Conservation (phyloP, 2,329 filamentous ascomycete genomes). For the Beauveria sp. region DNA sequence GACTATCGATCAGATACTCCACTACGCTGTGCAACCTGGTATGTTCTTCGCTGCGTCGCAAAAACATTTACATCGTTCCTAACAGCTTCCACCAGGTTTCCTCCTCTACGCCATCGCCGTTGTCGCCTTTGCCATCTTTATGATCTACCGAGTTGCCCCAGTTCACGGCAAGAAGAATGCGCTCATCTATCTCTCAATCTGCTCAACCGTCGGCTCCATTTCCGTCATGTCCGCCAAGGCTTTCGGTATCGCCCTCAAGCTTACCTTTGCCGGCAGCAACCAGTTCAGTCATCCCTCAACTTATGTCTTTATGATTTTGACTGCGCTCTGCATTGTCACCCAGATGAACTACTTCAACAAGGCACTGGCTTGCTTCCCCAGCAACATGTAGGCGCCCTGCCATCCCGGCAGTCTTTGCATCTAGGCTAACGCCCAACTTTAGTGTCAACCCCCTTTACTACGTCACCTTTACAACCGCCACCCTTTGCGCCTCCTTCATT, state of each 20-base stretch:
- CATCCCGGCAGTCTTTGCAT: constrained; percentile 24
- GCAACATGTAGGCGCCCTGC: constrained; percentile 70
- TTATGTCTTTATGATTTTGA: constrained; percentile 94
- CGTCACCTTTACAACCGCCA: constrained; percentile 93
- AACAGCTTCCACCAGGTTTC: constrained; percentile 55
- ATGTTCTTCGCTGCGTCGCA: constrained; percentile 16
- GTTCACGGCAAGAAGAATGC: constrained; percentile 91
- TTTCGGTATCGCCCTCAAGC: constrained; percentile 93
- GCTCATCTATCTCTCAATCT: constrained; percentile 93
- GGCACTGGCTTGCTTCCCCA: constrained; percentile 90
- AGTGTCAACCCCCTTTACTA: constrained; percentile 97
- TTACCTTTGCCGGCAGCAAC: constrained; percentile 88
- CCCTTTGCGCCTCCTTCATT: constrained; percentile 89
- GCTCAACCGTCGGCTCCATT: constrained; percentile 91
- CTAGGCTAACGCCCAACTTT: constrained; percentile 13
- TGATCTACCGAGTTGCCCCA: constrained; percentile 94
- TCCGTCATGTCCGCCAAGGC: constrained; percentile 99
- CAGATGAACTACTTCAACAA: constrained; percentile 99
- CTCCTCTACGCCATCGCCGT: constrained; percentile 78
- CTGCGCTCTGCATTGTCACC: constrained; percentile 85
- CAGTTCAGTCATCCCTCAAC: constrained; percentile 93
- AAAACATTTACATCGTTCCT: constrained; percentile 15
- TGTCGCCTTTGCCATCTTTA: constrained; percentile 74
- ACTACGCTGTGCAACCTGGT: constrained; percentile 90
- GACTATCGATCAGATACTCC: constrained; percentile 84